Percentiles rank a stretch among this genome's conserved stretches.
These are phyloP conservation scores for Helotiales sp. DNA, from an alignment of 2,329 filamentous ascomycete genomes.

Conservation along the genomic window DNA sequence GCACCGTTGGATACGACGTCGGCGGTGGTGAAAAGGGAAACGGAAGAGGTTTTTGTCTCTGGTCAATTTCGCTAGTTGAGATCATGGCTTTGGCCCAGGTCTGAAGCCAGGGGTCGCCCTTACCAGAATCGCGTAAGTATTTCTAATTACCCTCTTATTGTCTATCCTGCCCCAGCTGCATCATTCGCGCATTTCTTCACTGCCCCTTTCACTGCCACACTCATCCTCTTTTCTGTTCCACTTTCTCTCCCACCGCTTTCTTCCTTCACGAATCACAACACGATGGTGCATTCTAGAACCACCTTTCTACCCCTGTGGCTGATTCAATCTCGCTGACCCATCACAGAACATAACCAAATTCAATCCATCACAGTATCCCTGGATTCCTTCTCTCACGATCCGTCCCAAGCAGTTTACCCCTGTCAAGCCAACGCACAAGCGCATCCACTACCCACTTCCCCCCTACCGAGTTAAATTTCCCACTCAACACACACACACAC, in stretches of 20 bases:
- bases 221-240: slow-evolving; percentile 2
- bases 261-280: slow-evolving; percentile 11
- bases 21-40: background rate
- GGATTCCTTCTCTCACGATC: background rate
- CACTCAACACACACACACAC: slow-evolving; percentile 13
- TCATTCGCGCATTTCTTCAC: background rate
- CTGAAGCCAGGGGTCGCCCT: slow-evolving; percentile 17
- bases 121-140: slow-evolving; percentile 20
- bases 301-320: slow-evolving; percentile 28
- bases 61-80: slow-evolving; percentile 21
- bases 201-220: slow-evolving; percentile 13
- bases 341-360: too few species aligned
- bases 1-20: slow-evolving; percentile 6
- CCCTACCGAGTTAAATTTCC: slow-evolving; percentile 24
- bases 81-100: slow-evolving; percentile 8
- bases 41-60: slow-evolving; percentile 14
- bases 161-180: background rate
- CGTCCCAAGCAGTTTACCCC: slow-evolving; percentile 8
- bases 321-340: slow-evolving; percentile 19
- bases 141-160: background rate
- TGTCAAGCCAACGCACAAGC: slow-evolving; percentile 30
- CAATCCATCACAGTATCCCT: background rate
- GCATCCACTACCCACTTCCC: slow-evolving; percentile 15
- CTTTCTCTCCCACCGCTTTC: slow-evolving; percentile 20
- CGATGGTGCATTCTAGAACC: slow-evolving; percentile 30